phyloP scores from a whole-genome alignment of 208 protist genomes.

The Leishmania aethiopica region DNA sequence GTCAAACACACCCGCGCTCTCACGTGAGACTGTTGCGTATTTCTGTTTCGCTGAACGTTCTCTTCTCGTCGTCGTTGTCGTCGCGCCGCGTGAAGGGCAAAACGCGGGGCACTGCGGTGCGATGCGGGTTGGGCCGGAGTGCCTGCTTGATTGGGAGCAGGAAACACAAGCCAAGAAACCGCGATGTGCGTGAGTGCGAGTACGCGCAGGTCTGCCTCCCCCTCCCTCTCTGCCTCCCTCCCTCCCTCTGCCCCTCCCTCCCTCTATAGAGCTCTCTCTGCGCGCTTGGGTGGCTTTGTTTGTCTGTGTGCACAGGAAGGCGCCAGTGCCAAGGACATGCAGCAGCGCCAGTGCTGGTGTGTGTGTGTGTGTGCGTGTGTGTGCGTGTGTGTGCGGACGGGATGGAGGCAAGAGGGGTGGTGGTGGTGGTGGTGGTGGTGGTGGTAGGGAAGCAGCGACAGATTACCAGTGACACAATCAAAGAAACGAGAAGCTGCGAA shows the following conservation, averaged over 20 bases:
- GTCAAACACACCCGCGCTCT: background rate
- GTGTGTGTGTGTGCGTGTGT: background rate
- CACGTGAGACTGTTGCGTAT: background rate
- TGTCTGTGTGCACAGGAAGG: background rate
- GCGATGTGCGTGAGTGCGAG: slow-evolving; percentile 2
- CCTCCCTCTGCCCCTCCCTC: no score
- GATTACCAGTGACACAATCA: background rate
- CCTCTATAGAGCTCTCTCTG: background rate
- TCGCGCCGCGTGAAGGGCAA: no score
- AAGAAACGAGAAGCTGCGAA: background rate
- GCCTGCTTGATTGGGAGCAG: background rate
- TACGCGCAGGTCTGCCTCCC: background rate
- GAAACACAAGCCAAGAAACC: background rate
- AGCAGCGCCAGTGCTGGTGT: background rate
- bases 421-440: background rate
- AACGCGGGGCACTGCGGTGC: no score
- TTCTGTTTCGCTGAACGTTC: background rate
- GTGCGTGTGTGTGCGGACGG: background rate
- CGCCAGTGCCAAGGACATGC: background rate
- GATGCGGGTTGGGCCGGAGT: background rate
- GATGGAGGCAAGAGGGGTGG: background rate
- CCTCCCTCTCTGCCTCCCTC: no score
- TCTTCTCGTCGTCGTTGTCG: background rate
- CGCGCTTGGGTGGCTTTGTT: background rate
- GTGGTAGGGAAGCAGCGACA: background rate